Evolutionary conservation across 1,284 basidiomycete genomes (phyloP), one percentile per base, ranked within the genome.

Genomic region (Boletellus dicymbophilus): DNA sequence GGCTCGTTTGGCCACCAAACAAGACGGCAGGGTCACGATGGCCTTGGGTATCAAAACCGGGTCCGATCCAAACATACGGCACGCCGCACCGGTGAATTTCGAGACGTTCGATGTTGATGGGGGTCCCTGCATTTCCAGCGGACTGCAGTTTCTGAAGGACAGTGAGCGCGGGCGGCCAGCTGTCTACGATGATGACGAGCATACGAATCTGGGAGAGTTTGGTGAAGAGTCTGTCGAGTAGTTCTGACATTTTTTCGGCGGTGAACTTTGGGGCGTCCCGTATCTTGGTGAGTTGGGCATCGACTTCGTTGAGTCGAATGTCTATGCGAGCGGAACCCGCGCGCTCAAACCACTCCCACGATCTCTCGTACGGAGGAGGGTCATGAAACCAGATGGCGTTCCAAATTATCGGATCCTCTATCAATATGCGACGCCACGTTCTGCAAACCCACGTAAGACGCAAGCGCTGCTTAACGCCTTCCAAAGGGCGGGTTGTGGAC

Each of bases 311-410:
- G 56, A 88, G 76, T 33, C 80, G 76, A 20, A 88, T 55, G 52
- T 85, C 81, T 53, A 88, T 58, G 2, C 76, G 68, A 3, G 80
- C 70, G 6, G 69, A 60, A 1, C 76, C 77, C 3, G 84, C 76
- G 44, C 85, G 72, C 23, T 79, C 69, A 43, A 86, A 68, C 72
- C 79, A 84, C 40, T 72, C 66, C 44, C 76, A 66, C 3, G 82
- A 77, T 21, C 76, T 74, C n/a, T 69, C 62, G 57, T 77, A 80
- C 7, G 77, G 71, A 45, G 76, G 70, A 10, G 54, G 46, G 33
- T 82, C 79, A 40, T 72, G 73, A 60, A 87, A 81, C 73, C 76
- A 80, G 44, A 86, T 72, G 12, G 77, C 75, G 54, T 75, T 82
- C 84, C 84, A 86, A 23, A 86, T 52, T n/a, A 76, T 78, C 2